A percentile compares a stretch with the other conserved stretches of the same genome.
Conservation (phyloP, 441 rosid genomes). For the Erodium trifolium region DNA sequence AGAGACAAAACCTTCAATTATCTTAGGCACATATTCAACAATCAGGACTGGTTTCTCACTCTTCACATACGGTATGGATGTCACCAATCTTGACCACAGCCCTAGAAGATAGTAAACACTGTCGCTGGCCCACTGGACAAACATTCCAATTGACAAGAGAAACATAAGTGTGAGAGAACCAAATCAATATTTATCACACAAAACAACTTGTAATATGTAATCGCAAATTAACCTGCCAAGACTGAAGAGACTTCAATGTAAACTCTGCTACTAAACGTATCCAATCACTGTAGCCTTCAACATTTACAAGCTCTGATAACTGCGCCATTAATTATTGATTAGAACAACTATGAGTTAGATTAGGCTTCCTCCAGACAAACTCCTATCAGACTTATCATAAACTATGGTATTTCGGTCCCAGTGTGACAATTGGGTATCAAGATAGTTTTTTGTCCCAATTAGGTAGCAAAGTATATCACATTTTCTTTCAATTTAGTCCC, state of each 20-base stretch:
- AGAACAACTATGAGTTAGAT: neutral
- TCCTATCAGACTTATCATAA: no score
- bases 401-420: no score
- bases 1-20: conserved; percentile 86
- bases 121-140: conserved; percentile 94
- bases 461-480: no score
- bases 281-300: conserved; percentile 98
- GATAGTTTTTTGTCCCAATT: no score
- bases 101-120: conserved; percentile 95
- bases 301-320: conserved; percentile 96
- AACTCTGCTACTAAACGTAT: conserved; percentile 92
- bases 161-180: neutral
- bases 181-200: neutral
- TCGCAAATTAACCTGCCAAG: conserved; percentile 78
- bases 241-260: conserved; percentile 87
- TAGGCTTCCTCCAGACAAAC: no score
- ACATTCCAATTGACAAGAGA: conserved; percentile 8
- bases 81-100: conserved; percentile 92
- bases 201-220: conserved; percentile 8
- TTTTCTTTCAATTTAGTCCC: neutral
- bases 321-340: conserved; percentile 33
- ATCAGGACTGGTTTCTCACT: conserved; percentile 94
- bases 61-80: conserved; percentile 86
- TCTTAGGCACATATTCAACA: conserved; percentile 95
- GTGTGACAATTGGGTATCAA: no score